Percentiles rank a stretch among this genome's conserved stretches.
phyloP scores from a whole-genome alignment of 257 asterid species.

The Dorcoceras hygrometricum region DNA sequence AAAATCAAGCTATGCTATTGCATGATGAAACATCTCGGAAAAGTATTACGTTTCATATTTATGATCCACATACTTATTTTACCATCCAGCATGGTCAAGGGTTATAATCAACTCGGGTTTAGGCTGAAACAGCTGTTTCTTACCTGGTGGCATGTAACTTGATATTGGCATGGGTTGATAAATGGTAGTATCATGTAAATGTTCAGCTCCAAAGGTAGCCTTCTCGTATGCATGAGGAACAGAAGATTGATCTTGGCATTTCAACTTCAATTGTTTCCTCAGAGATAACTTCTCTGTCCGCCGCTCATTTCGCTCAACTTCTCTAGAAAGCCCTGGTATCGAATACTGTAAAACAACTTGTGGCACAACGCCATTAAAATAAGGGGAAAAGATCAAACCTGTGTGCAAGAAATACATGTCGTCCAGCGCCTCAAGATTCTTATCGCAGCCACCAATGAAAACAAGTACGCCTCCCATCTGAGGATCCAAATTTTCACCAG shows the following conservation, averaged over 20 bases:
- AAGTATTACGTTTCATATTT: neutral
- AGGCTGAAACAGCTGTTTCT: constrained; percentile 25
- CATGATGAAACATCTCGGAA: neutral
- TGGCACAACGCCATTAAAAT: constrained; percentile 14
- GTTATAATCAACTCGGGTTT: neutral
- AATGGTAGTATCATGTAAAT: constrained; percentile 42
- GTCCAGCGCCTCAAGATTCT: constrained; percentile 87
- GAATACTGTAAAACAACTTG: constrained; percentile 21
- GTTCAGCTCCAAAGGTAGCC: constrained; percentile 39
- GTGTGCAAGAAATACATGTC: constrained; percentile 86
- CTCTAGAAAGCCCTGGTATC: constrained; percentile 60
- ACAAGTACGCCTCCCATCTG: constrained; percentile 78
- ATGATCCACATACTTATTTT: neutral
- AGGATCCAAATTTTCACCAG: constrained; percentile 89
- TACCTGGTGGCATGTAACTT: constrained; percentile 67
- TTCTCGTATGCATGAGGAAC: constrained; percentile 37
- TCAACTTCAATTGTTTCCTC: constrained; percentile 88
- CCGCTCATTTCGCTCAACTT: constrained; percentile 59
- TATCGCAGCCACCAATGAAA: constrained; percentile 94
- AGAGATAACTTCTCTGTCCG: constrained; percentile 73
- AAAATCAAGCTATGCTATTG: constrained; percentile 8
- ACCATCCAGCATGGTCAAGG: neutral
- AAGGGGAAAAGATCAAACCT: constrained; percentile 40
- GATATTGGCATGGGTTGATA: constrained; percentile 62
- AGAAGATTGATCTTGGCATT: constrained; percentile 64